Evolutionary conservation across 2,329 filamentous ascomycete genomes (phyloP), one percentile per base, ranked within the genome.

Genomic region (Ustulina deusta): DNA sequence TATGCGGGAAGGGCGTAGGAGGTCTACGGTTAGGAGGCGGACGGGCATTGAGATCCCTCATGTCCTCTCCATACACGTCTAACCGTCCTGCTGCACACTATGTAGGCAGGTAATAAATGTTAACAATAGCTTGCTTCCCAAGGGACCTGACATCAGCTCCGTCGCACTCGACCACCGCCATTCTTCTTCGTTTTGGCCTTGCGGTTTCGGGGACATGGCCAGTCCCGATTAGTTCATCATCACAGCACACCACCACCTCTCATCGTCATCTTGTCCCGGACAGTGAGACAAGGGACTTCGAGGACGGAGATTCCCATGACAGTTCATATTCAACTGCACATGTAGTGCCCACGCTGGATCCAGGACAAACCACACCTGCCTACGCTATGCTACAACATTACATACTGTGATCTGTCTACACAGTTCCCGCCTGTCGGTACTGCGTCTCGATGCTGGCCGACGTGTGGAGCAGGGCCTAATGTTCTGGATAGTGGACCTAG

Each of bases 11-110:
- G n/a, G 6, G 44, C 6, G 20, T 48, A 6, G 2, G 13, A 13
- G 22, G 20, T 44, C 7, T 25, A 10, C 22, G 13, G n/a, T 20
- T 13, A 25, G 13, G 34, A 42, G 42, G 59, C 20, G 34, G 15
- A 56, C 64, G 64, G 57, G 64, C 67, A 67, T 69, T 40, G 34
- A 49, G 64, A 69, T 69, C 67, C 64, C 22, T 54, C 46, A 10
- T 57, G 15, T 36, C n/a, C 29, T 56, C 42, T 46, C 42, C 29
- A 32, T 3, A 7, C 29, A 32, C 3, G 29, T 32, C n/a, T n/a
- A n/a, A n/a, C n/a, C n/a, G n/a, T n/a, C n/a, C n/a, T n/a, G n/a
- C n/a, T n/a, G n/a, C n/a, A n/a, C 34, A 11, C 11, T 36, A 36
- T 36, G 34, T 36, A 59, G n/a, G n/a, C n/a, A n/a, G n/a, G n/a